Evolutionary conservation across 108 stramenopile genomes (phyloP).

Genomic region (Skeletonema potamos): DNA sequence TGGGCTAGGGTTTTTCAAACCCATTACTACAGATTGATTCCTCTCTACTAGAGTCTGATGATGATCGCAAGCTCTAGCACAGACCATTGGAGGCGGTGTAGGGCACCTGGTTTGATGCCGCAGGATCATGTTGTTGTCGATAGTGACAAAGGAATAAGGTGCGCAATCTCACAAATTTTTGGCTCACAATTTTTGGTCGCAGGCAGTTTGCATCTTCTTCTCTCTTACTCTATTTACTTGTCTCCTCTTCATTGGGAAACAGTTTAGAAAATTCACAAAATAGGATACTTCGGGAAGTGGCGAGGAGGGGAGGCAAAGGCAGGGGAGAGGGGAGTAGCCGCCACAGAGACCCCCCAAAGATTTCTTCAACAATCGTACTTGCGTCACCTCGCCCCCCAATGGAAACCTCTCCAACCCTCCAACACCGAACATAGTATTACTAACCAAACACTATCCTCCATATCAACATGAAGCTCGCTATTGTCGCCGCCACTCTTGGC

Average conservation of each 20-base stretch:
- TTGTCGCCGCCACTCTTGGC: constrained; percentile 67
- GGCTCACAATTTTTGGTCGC: too few species aligned
- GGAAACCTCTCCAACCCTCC: constrained; percentile 41
- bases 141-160: neutral
- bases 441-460: constrained; percentile 4
- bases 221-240: neutral
- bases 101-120: too few species aligned
- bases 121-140: too few species aligned
- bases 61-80: neutral
- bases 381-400: constrained; percentile 13
- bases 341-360: neutral
- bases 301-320: neutral
- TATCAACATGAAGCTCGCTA: constrained; percentile 50
- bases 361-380: constrained; percentile 11
- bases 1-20: neutral
- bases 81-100: neutral
- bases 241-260: neutral
- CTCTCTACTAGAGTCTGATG: too few species aligned
- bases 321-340: neutral
- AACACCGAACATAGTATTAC: neutral
- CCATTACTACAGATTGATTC: neutral
- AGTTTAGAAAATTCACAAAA: neutral
- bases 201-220: neutral
- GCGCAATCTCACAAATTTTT: constrained; percentile 1
- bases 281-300: constrained; percentile 2